Base-by-base conservation (phyloP, 306 rosid species). In the Argentina anserina region DNA sequence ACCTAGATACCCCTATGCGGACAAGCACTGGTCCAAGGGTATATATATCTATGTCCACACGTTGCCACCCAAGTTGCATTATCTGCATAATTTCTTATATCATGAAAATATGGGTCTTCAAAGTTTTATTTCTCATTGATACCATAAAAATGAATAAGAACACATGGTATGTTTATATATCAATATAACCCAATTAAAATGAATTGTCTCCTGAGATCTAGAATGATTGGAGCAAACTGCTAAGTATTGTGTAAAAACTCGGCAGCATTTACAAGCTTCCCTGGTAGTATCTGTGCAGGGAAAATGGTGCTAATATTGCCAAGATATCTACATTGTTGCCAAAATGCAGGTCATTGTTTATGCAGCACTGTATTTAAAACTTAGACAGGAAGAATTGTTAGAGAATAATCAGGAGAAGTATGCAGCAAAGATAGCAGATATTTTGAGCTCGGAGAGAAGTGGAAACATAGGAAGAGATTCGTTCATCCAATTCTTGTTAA, bases 351-450 rank as follows among this genome's bases (percentile, higher is more conserved):
- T 89, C 80, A 82, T 90, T 55, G 72, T 93, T 65, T 79, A 73
- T 20, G 87, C 96, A 13, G 85, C 63, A 14, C 55, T 93, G 76
- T 81, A 93, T 77, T 77, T 84, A 63, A 93, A 81, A 81, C 96
- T 87, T 33, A 59, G 53, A 41, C 70, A 33, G 42, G 75, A 67
- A 26, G 74, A 81, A 67, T 62, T 65, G n/a, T 55, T 66, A 37
- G 87, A 84, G 40, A 82, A 68, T 28, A 67, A 78, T 77, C 86
- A 62, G 65, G 89, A 86, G 79, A 72, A 80, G 78, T 43, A 60
- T 55, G 98, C 97, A 6, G 87, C 80, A 49, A 84, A 87, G 82
- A 81, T 90, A 41, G 79, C 87, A 14, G 89, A 89, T 67, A 73
- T 90, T 52, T 47, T 89, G 86, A 76, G 79, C 79, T 73, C 86